phyloP scores from a whole-genome alignment of 2,329 filamentous ascomycete species.

The Neopestalotiopsis clavispora region DNA sequence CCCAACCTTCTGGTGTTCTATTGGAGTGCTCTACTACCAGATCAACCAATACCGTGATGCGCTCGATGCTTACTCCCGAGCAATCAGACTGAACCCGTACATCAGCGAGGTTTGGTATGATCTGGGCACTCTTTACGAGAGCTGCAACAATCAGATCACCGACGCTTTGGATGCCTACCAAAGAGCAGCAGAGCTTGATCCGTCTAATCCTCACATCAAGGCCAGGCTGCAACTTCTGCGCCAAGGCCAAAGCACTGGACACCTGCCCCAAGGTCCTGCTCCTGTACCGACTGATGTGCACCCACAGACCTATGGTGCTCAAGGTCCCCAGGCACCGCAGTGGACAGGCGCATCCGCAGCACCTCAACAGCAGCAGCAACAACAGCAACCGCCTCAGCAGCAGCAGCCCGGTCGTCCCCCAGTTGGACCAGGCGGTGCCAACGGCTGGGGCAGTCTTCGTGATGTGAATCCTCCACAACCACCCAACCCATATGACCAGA shows the following conservation, averaged over 20 bases:
- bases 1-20: conserved; percentile 99
- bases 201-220: conserved; percentile 93
- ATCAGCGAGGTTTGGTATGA: conserved; percentile 99
- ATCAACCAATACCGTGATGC: conserved; percentile 99
- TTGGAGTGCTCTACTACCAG: conserved; percentile 98
- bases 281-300: conserved; percentile 97
- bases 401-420: conserved; percentile 51
- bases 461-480: conserved; percentile 82
- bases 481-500: conserved; percentile 81
- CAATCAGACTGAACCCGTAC: conserved; percentile 95
- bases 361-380: conserved; percentile 48
- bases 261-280: conserved; percentile 69
- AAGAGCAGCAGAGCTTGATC: conserved; percentile 91
- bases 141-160: conserved; percentile 97
- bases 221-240: conserved; percentile 88
- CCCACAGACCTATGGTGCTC: conserved; percentile 88
- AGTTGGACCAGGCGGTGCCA: conserved; percentile 61
- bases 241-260: conserved; percentile 75
- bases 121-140: conserved; percentile 96
- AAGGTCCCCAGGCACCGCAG: conserved; percentile 83
- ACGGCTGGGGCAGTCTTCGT: conserved; percentile 64
- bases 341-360: conserved; percentile 79
- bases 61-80: conserved; percentile 94
- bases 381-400: conserved; percentile 40
- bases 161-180: conserved; percentile 97